Base-by-base conservation (phyloP, 768 basidiomycete genomes). In the Coprinopsis marcescibilis region DNA sequence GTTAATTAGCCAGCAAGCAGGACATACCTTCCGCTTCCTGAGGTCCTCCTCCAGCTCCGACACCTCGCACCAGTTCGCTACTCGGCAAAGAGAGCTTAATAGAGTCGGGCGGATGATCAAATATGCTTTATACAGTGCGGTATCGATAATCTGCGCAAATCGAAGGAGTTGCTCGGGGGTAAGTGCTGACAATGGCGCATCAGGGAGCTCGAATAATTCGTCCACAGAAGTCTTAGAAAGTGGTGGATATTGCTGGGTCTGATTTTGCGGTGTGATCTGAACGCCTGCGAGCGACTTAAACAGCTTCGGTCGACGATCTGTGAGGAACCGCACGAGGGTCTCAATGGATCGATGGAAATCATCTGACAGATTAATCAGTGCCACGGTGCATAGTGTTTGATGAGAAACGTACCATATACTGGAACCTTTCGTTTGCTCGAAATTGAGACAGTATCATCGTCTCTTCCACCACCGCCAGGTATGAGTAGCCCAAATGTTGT, bases 61-160 rank as follows among this genome's bases (percentile, higher is more conserved):
- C 1, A 98, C 93, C 59, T 97, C 96, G 63, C 95, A 98, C 92
- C 93, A 99, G 63, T 96, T 98, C 2, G 89, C 79, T 20, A 95
- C 70, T 34, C 95, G 77, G 64, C 95, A 98, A 41, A 97, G 64
- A 24, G 89, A 81, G 0, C 89, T 91, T 8, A 98, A 68, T 47
- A 99, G 67, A 11, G 75, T 77, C 0, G 95, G 91, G 35, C 85
- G 72, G 33, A 85, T 83, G 17, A 89, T 73, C 17, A 98, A 67
- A 62, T 95, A 96, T 2, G 86, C 83, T 65, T 96, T 95, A 66
- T 98, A 93, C 53, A 98, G 67, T 7, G 89, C 94, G 1, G 96
- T 97, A 57, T 98, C 91, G 20, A 97, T 87, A 26, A 98, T 82
- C 65, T 97, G 94, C 1, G 93, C 92, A 46, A 85, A 89, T 15